Conservation (phyloP, 2,329 filamentous ascomycete species). For the Blumeria graminis region DNA sequence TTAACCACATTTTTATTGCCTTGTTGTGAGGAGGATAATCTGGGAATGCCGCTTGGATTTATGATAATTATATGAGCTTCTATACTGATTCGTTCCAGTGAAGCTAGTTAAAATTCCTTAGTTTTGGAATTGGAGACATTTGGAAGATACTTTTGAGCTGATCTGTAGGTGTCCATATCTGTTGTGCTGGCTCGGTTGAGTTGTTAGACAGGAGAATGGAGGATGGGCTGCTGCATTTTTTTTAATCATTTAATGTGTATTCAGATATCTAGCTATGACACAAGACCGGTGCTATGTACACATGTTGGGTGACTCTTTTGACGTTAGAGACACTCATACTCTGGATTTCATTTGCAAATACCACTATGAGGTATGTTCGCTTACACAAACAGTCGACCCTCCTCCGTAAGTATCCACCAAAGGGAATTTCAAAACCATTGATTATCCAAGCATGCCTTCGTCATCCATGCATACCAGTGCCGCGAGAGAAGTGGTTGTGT, state of each 20-base stretch:
- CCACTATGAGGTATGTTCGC: not conserved
- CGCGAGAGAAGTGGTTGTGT: not conserved
- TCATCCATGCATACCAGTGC: not conserved
- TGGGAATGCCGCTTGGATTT: not conserved
- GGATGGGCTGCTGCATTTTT: too few relatives aligned
- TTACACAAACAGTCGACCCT: not conserved
- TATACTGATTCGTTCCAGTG: not conserved
- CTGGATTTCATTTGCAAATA: not conserved
- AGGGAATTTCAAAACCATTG: not conserved
- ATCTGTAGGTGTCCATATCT: not conserved
- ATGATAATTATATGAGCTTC: not conserved
- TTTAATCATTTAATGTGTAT: too few relatives aligned
- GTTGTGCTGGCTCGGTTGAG: too few relatives aligned
- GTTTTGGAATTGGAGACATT: not conserved
- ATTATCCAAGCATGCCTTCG: not conserved
- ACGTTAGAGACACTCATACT: not conserved
- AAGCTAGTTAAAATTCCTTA: not conserved
- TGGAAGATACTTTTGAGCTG: not conserved
- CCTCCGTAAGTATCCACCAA: not conserved
- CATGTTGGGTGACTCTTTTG: too few relatives aligned
- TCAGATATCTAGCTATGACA: too few relatives aligned
- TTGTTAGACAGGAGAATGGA: too few relatives aligned
- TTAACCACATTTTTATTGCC: not conserved
- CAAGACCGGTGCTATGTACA: too few relatives aligned
- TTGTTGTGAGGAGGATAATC: not conserved